Evolutionary conservation across 805 yeast genomes (phyloP).

Genomic region (Vanderwaltozyma verrucispora): DNA sequence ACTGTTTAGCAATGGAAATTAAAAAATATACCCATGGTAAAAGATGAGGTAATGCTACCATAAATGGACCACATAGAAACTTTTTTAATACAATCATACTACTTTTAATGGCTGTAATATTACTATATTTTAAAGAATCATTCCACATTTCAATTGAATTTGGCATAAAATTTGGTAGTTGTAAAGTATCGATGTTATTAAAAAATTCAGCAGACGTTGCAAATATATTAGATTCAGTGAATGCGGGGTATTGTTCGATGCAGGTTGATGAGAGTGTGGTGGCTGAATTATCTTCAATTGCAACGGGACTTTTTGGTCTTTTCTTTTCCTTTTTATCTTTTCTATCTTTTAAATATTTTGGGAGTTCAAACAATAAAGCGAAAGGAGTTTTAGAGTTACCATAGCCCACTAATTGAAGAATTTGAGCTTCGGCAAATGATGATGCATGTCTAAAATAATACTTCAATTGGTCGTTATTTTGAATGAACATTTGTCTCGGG

Average conservation of each 20-base stretch:
- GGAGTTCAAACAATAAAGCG: slow-evolving; percentile 60
- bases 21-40: slow-evolving; percentile 71
- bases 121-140: slow-evolving; percentile 42
- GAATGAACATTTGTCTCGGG: slow-evolving; percentile 31
- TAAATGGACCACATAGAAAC: slow-evolving; percentile 56
- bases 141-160: slow-evolving; percentile 37
- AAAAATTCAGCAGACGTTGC: slow-evolving; percentile 10
- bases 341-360: slow-evolving; percentile 61
- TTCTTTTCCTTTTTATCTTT: slow-evolving; percentile 63
- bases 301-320: slow-evolving; percentile 14
- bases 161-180: slow-evolving; percentile 17
- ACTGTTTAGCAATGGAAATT: slow-evolving; percentile 49
- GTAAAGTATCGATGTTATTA: slow-evolving; percentile 21
- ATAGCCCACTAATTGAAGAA: slow-evolving; percentile 65
- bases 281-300: slow-evolving; percentile 3
- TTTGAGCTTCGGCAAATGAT: slow-evolving; percentile 64
- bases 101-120: slow-evolving; percentile 55
- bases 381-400: slow-evolving; percentile 70
- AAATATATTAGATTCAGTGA: background rate
- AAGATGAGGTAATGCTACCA: slow-evolving; percentile 61
- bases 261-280: slow-evolving; percentile 1
- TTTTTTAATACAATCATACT: slow-evolving; percentile 58
- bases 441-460: slow-evolving; percentile 74
- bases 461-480: slow-evolving; percentile 32
- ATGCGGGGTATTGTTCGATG: background rate